Evolutionary conservation across 805 yeast genomes (phyloP).

Genomic region (Clavispora vitiphila): DNA sequence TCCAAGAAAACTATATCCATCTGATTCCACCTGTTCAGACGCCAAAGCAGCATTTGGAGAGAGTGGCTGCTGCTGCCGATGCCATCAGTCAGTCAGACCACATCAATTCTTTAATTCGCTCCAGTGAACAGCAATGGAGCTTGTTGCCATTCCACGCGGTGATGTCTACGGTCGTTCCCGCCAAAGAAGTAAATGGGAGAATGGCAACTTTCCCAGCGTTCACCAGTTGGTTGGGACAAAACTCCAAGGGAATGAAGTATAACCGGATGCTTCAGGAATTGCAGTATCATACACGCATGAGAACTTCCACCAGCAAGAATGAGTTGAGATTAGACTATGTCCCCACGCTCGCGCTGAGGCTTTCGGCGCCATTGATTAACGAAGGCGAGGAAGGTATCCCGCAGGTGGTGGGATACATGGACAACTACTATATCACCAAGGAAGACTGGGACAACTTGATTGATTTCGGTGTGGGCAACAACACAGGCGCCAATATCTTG

Average conservation of each 20-base stretch:
- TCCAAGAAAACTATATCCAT: constrained; percentile 83
- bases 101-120: constrained; percentile 76
- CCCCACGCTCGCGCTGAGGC: constrained; percentile 53
- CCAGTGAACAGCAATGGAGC: constrained; percentile 92
- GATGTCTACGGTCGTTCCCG: constrained; percentile 78
- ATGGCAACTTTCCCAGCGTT: constrained; percentile 68
- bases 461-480: constrained; percentile 72
- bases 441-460: constrained; percentile 89
- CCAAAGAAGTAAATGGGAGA: constrained; percentile 68
- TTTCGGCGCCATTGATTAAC: constrained; percentile 54
- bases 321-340: constrained; percentile 76
- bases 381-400: constrained; percentile 60
- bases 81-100: constrained; percentile 81
- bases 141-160: constrained; percentile 87
- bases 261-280: constrained; percentile 77
- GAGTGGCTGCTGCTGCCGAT: constrained; percentile 77
- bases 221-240: constrained; percentile 85
- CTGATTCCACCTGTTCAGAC: constrained; percentile 53
- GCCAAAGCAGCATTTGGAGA: constrained; percentile 50
- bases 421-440: constrained; percentile 75
- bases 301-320: constrained; percentile 68
- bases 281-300: constrained; percentile 79
- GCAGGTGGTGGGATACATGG: constrained; percentile 68
- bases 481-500: constrained; percentile 34
- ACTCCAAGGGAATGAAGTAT: constrained; percentile 77